phyloP scores from a whole-genome alignment of 805 yeast genomes.

The Saccharomycopsis olivae region DNA sequence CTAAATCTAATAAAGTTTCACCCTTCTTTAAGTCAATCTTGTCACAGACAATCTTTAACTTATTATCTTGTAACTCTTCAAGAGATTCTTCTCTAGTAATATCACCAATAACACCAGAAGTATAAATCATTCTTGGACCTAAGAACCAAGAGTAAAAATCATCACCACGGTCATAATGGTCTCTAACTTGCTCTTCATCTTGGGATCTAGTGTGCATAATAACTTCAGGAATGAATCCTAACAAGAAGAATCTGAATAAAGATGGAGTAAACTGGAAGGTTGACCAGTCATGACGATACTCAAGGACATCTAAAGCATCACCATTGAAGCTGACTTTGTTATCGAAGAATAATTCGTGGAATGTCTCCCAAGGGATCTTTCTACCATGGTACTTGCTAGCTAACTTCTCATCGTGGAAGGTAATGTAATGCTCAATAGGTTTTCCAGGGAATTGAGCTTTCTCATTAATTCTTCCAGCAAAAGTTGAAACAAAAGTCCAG shows the following conservation, averaged over 20 bases:
- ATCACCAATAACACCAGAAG: slow-evolving; percentile 75
- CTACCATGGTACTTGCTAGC: slow-evolving; percentile 60
- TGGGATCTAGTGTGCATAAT: slow-evolving; percentile 86
- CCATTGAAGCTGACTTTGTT: slow-evolving; percentile 82
- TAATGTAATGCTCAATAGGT: slow-evolving; percentile 71
- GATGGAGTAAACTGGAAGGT: slow-evolving; percentile 66
- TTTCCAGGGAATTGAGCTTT: slow-evolving; percentile 65
- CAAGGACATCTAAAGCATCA: slow-evolving; percentile 74
- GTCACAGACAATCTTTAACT: slow-evolving; percentile 78
- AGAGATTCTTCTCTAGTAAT: slow-evolving; percentile 61
- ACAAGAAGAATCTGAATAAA: slow-evolving; percentile 67
- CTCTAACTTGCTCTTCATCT: slow-evolving; percentile 94
- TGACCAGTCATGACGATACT: slow-evolving; percentile 89
- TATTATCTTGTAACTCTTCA: slow-evolving; percentile 80
- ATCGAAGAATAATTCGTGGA: slow-evolving; percentile 79
- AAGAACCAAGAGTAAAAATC: slow-evolving; percentile 90
- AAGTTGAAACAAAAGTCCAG: slow-evolving; percentile 73
- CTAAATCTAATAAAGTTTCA: slow-evolving; percentile 71
- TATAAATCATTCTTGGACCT: slow-evolving; percentile 91
- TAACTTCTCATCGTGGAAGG: slow-evolving; percentile 66
- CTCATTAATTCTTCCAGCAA: slow-evolving; percentile 73
- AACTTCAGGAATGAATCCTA: slow-evolving; percentile 89
- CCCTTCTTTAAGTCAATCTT: slow-evolving; percentile 66
- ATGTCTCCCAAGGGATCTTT: slow-evolving; percentile 87
- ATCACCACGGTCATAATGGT: slow-evolving; percentile 92